Percentiles rank a stretch among this genome's conserved stretches.
Conservation (phyloP, 1,284 basidiomycete species). For the Tilletia caries region DNA sequence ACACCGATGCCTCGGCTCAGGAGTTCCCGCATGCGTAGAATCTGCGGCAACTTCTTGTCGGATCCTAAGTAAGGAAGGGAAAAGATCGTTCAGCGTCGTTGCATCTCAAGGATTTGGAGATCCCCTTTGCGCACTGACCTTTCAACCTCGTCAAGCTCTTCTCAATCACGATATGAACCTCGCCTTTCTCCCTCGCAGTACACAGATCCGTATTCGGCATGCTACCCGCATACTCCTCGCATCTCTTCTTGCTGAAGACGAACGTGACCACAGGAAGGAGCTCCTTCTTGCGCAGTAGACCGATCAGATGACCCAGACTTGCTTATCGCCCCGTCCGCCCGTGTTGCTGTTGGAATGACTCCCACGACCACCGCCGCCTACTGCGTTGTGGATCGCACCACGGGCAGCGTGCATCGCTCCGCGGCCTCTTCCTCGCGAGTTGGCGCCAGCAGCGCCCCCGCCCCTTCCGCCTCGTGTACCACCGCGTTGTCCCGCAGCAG, state of each 20-base stretch:
- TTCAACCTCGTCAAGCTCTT: conserved; percentile 85
- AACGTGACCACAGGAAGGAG: conserved; percentile 94
- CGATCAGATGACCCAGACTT: conserved; percentile 91
- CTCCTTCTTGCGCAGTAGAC: conserved; percentile 76
- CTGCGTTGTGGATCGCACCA: conserved; percentile 30
- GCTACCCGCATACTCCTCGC: conserved; percentile 91
- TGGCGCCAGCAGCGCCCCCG: conserved; percentile 64
- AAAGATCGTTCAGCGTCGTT: neutral
- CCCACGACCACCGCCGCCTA: conserved; percentile 15
- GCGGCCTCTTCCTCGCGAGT: conserved; percentile 54
- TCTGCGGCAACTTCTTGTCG: conserved; percentile 92
- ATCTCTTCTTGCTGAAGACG: conserved; percentile 92
- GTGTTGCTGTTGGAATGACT: conserved; percentile 2
- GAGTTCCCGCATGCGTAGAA: conserved; percentile 83
- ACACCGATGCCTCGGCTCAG: conserved; percentile 91
- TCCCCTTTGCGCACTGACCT: conserved; percentile 59
- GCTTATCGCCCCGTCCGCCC: conserved; percentile 62
- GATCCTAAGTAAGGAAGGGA: conserved; percentile 55
- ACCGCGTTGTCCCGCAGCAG: conserved; percentile 17
- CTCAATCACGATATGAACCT: conserved; percentile 91
- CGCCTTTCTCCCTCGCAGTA: conserved; percentile 82
- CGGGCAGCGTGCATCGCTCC: conserved; percentile 29
- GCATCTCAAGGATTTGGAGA: too few species aligned
- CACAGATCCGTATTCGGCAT: conserved; percentile 85
- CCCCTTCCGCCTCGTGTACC: conserved; percentile 68